phyloP scores from a whole-genome alignment of 768 basidiomycete species.

The Russula lepida region DNA sequence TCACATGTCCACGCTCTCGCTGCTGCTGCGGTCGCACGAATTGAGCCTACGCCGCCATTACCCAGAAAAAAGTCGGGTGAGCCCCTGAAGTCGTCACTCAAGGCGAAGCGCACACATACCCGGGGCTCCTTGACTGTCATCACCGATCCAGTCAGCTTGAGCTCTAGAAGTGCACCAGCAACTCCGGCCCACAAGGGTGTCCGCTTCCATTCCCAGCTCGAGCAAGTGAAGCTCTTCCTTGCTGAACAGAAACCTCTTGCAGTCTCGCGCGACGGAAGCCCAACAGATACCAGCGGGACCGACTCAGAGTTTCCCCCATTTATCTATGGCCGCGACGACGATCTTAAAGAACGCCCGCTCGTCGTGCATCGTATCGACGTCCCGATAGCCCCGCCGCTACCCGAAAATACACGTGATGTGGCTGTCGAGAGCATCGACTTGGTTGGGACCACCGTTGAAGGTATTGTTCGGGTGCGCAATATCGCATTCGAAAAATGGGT shows the following conservation, averaged over 20 bases:
- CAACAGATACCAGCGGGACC: slow-evolving; percentile 75
- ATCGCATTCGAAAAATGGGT: slow-evolving; percentile 83
- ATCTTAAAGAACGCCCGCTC: slow-evolving; percentile 31
- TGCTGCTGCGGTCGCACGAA: background rate
- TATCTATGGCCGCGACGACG: slow-evolving; percentile 42
- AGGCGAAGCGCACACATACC: slow-evolving; percentile 46
- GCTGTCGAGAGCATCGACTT: slow-evolving; percentile 49
- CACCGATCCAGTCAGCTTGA: slow-evolving; percentile 30
- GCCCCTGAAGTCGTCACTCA: slow-evolving; percentile 85
- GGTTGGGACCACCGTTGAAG: slow-evolving; percentile 49
- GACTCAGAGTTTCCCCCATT: slow-evolving; percentile 69
- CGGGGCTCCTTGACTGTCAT: slow-evolving; percentile 45
- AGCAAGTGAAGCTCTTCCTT: slow-evolving; percentile 90
- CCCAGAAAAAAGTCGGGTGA: slow-evolving; percentile 93
- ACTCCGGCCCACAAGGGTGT: slow-evolving; percentile 84
- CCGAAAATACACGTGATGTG: slow-evolving; percentile 37
- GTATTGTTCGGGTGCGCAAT: slow-evolving; percentile 73
- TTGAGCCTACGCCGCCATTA: slow-evolving; percentile 23
- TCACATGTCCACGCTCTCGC: slow-evolving; percentile 18
- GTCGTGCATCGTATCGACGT: slow-evolving; percentile 64
- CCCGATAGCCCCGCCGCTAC: slow-evolving; percentile 32
- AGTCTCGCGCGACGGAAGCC: slow-evolving; percentile 85
- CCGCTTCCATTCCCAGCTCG: slow-evolving; percentile 86
- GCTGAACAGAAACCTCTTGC: slow-evolving; percentile 93
- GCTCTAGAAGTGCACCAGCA: slow-evolving; percentile 63